A percentile compares a stretch with the other conserved stretches of the same genome.
These are phyloP conservation scores for Phlebiopsis flavidoalba DNA, from an alignment of 768 basidiomycete genomes.

Conservation along the genomic window DNA sequence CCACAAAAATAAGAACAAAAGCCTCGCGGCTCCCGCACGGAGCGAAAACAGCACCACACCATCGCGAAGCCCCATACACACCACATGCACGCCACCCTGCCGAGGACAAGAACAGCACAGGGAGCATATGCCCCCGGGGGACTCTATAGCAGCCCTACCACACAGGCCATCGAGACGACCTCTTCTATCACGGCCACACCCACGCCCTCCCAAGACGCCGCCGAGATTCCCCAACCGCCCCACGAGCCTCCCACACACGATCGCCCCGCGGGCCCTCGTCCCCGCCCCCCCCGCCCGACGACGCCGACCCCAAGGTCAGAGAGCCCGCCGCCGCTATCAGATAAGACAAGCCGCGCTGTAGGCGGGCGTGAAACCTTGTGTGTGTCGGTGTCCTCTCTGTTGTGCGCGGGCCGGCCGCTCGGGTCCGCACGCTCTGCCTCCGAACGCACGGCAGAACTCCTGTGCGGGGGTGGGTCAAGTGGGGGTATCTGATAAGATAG, in stretches of 20 bases:
- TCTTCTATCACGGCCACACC: not conserved
- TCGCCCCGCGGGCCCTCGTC: not conserved
- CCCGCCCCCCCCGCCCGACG: too few relatives aligned
- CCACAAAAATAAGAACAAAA: too few relatives aligned
- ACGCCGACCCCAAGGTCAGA: not conserved
- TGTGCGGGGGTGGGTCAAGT: not conserved
- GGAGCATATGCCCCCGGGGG: too few relatives aligned
- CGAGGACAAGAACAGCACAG: too few relatives aligned
- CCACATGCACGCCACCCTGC: too few relatives aligned
- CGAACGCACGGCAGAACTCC: not conserved
- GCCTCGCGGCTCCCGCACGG: too few relatives aligned
- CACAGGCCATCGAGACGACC: not conserved
- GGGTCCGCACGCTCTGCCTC: not conserved
- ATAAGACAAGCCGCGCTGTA: not conserved
- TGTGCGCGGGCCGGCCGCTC: not conserved
- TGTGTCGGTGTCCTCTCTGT: not conserved
- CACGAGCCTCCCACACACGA: not conserved
- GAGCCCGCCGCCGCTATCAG: not conserved
- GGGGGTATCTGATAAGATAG: slow-evolving; percentile 4
- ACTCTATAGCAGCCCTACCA: not conserved
- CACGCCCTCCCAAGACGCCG: not conserved
- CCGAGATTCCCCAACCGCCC: not conserved
- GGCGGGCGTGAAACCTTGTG: not conserved
- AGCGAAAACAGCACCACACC: too few relatives aligned
- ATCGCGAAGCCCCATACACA: too few relatives aligned